Evolutionary conservation across 306 rosid species (phyloP), one percentile per base, ranked within the genome.

Genomic region (Morella rubra): DNA sequence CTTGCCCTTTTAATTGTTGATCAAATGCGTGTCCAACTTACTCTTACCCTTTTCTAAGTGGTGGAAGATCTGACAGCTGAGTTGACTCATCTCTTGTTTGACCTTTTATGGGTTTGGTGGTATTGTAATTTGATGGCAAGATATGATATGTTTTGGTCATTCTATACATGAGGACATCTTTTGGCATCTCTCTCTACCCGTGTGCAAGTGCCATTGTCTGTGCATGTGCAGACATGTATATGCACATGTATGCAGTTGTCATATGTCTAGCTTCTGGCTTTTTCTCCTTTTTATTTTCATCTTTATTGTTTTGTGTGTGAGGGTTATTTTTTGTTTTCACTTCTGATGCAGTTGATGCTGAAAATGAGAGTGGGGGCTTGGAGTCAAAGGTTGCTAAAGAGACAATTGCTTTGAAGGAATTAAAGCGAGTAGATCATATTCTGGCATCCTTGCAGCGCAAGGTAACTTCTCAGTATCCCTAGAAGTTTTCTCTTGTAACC

Each of bases 391-490:
- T 73, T 80, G 73, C 10, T 69, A 92, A 87, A 82, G 96, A 90
- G 88, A 82, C 85, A 47, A 83, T 95, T 73, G 90, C 92, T 69
- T 64, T 87, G 18, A 89, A 90, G 86, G 95, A 94, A 85, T 73
- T 90, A 22, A 90, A 82, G 84, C 95, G 90, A 75, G 88, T 90
- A 55, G 94, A 95, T 86, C 96, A 79, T 76, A 90, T 92, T 82
- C 91, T 95, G 76, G 93, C 89, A 77, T 90, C 97, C 74, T 84
- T 90, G 61, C 91, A 88, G 85, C 92, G 88, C 73, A 90, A 88
- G 92, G 97, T 89, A 82, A 49, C 79, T 82, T 73, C 61, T 58
- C 55, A n/a, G 53, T 47, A 65, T 32, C 19, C 44, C 32, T 50
- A 40, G 12, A 61, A 22, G 8, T 64, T 61, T 55, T 75, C 71